Base-by-base conservation (phyloP, 106 monocot species). In the Allium sativum region DNA sequence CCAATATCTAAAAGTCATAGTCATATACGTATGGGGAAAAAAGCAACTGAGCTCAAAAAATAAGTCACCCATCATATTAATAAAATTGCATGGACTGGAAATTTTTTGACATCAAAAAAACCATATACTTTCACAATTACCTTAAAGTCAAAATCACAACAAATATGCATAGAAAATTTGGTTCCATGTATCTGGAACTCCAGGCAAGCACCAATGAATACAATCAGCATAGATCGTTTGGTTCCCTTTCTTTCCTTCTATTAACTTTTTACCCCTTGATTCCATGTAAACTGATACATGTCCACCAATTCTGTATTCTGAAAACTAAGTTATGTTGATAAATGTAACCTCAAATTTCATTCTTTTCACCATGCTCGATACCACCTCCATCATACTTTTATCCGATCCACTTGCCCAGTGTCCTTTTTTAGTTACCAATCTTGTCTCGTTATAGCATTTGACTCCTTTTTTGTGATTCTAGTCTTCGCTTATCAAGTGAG, bases 101-200 rank as follows among this genome's bases (percentile, higher is more conserved):
- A n/a, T n/a, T n/a, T n/a, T n/a, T 31, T 31, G 31, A 3, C 3
- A 31, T 31, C 31, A 31, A 31, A 1, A 31, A 31, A 31, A 3
- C 31, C 31, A 3, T 31, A 31, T 31, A 31, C 31, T 31, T 31
- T 31, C 31, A 31, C 3, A 31, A 1, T 31, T 31, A 31, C 31
- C 31, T 31, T 31, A 31, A 31, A 31, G n/a, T 31, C 31, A 31
- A 31, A 31, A 31, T 31, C 31, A 61, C 22, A 65, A 1, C 65
- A 79, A 66, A 48, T 79, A 62, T 19, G 74, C 65, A 70, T 70
- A 74, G 66, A 79, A 54, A 54, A 79, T 74, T 53, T 74, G 61
- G 17, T 79, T 79, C 79, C 79, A 79, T 42, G 79, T 74, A 74
- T 79, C 74, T 1, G 79, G 79, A 53, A 74, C 74, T 16, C 79